Evolutionary conservation across 2,329 filamentous ascomycete species (phyloP), one percentile per base, ranked within the genome.

Genomic region (Phaeoacremonium minimum): DNA sequence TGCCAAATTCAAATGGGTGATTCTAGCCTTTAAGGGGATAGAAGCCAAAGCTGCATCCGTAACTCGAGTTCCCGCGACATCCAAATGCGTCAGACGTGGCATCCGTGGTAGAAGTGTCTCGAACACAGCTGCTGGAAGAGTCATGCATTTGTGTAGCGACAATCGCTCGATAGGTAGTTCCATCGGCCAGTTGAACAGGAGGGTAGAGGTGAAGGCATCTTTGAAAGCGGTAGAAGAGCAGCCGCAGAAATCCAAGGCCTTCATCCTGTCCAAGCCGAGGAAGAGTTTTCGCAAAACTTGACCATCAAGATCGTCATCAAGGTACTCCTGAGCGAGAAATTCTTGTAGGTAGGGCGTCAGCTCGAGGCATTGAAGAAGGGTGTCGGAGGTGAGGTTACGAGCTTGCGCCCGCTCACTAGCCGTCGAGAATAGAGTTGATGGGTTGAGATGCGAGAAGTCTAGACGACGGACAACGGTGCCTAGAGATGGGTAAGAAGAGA

Each of bases 391-490:
- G 50, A 93, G 60, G 61, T 90, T 89, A 53, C 78, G 79, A 39
- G 86, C 86, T 58, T 85, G 75, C 15, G 76, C 73, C 40, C 87
- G 82, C 72, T 88, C 83, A 57, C 80, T 79, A 46, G 80, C 83
- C 13, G 83, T 87, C 42, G 77, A 76, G 53, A 89, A 88, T 45
- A 88, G 71, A 37, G 84, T 83, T 37, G 84, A 80, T 15, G 85
- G 86, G 56, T 87, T 90, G 63, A 90, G 90, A 66, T 90, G 86
- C 44, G 85, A 89, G 52, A 93, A 90, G 63, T 93, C 87, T 31
- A 91, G 67, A 34, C 87, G 82, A 40, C 84, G 80, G 30, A 91
- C 85, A 49, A 90, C 79, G 28, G 79, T 83, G 31, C 86, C 87
- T 36, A 90, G 69, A 7, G 79, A 69, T 3, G 79, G 76, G 55